Evolutionary conservation across 257 asterid species (phyloP).

Genomic region (Rehmannia glutinosa): DNA sequence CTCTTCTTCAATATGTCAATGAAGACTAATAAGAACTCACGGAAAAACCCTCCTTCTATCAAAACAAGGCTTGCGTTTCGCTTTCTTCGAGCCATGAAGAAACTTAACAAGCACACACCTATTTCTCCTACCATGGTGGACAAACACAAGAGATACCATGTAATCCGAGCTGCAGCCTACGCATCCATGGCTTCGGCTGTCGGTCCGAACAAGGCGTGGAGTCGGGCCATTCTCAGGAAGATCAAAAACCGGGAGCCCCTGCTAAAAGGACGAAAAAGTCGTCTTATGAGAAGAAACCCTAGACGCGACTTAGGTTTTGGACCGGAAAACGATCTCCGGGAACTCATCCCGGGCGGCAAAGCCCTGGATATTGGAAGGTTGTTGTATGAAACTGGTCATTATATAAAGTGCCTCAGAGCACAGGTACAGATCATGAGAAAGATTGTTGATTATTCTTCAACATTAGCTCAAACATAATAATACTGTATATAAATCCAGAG

Average conservation of each 20-base stretch:
- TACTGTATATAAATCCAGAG: neutral
- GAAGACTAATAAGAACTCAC: slow-evolving; percentile 7
- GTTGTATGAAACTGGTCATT: slow-evolving; percentile 62
- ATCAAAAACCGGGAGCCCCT: slow-evolving; percentile 21
- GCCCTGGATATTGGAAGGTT: slow-evolving; percentile 48
- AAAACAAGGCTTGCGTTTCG: slow-evolving; percentile 42
- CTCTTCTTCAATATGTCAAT: neutral
- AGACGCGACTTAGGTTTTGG: slow-evolving; percentile 17
- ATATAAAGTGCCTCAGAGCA: slow-evolving; percentile 67
- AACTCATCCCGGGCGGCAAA: slow-evolving; percentile 66
- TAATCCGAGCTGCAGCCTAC: slow-evolving; percentile 53
- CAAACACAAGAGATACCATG: slow-evolving; percentile 22
- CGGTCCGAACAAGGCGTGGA: slow-evolving; percentile 61
- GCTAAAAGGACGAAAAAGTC: neutral
- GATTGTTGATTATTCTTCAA: slow-evolving; percentile 39
- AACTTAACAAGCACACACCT: slow-evolving; percentile 21
- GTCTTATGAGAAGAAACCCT: slow-evolving; percentile 24
- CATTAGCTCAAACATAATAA: too few species aligned
- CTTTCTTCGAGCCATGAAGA: slow-evolving; percentile 50
- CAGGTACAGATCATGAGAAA: slow-evolving; percentile 74
- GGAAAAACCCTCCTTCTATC: slow-evolving; percentile 33
- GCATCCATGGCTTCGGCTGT: slow-evolving; percentile 69
- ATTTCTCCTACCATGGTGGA: neutral
- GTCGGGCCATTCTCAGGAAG: slow-evolving; percentile 56
- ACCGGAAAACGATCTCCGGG: slow-evolving; percentile 34